phyloP scores from a whole-genome alignment of 169 alveolate species.

The Plasmodium gonderi region DNA sequence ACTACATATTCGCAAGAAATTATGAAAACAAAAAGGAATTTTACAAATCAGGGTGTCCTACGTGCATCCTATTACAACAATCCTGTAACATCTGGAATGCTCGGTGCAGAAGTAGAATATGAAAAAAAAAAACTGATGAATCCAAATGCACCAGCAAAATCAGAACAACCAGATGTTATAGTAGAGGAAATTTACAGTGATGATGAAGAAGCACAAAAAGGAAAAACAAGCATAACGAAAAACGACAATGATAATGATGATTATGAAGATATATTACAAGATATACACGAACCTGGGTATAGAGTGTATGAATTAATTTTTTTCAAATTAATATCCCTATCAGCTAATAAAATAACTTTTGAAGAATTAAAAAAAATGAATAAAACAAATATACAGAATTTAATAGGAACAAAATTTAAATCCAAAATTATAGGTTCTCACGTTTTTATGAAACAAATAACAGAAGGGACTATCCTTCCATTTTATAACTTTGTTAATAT shows the following conservation, averaged over 20 bases:
- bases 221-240: too few species aligned
- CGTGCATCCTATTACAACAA: too few species aligned
- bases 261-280: conserved; percentile 8
- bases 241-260: neutral
- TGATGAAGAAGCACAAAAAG: neutral
- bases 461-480: conserved; percentile 26
- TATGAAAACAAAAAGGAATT: neutral
- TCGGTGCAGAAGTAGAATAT: neutral
- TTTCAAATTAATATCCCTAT: conserved; percentile 46
- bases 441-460: neutral
- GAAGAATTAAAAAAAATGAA: neutral
- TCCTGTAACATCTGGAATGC: neutral
- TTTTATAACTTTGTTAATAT: conserved; percentile 7
- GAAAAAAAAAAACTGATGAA: neutral
- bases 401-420: conserved; percentile 4
- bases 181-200: too few species aligned
- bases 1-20: neutral
- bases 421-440: conserved; percentile 26
- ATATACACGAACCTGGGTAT: neutral
- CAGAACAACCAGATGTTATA: neutral
- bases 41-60: neutral
- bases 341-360: conserved; percentile 18
- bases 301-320: conserved; percentile 44
- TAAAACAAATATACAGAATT: neutral
- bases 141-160: neutral